Base-by-base conservation (phyloP, 352 stramenopile species). In the Phytophthora agathidicida region DNA sequence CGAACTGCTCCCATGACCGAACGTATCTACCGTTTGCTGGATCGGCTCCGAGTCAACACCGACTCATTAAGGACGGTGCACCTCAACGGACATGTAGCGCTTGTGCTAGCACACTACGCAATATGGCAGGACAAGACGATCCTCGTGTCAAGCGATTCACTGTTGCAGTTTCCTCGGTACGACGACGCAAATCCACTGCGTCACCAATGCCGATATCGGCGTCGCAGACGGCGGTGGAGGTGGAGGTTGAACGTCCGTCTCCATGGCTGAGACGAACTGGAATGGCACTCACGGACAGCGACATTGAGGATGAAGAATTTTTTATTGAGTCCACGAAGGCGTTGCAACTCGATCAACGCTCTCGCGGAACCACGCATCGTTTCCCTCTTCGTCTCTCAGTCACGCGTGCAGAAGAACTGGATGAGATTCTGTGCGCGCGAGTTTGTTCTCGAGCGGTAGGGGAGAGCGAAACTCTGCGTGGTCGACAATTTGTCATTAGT, bases 51-150 rank as follows among this genome's bases (percentile, higher is more conserved):
- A 79, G 77, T 13, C 80, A 88, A 41, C 78, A 89, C 52, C 78
- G 82, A 61, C 44, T 94, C 11, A 81, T 88, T 38, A 88, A 88
- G 35, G 83, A 87, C 27, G 79, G 77, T 14, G 78, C 73, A 22
- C 77, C 85, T 19, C 85, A 94, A 57, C 73, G 85, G 8, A 88
- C 85, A 11, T 94, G 85, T 35, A 77, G 87, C 26, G 63, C 61
- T 3, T 94, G 85, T 64, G 75, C 80, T 6, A 75, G 63, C 26
- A 84, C 84, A 1, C 55, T 94, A 10, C 61, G 66, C 17, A 83
- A 82, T 42, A 90, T 90, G 80, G 76, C 69, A 26, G 62, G 53
- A 26, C 80, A 90, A 61, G 61, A 75, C 17, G 80, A 90, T 45
- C 47, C 64, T 36, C 80, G 80, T 2, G 80, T 90, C 1, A 86